phyloP scores from a whole-genome alignment of 495 filamentous ascomycete genomes.

The Choiromyces venosus region DNA sequence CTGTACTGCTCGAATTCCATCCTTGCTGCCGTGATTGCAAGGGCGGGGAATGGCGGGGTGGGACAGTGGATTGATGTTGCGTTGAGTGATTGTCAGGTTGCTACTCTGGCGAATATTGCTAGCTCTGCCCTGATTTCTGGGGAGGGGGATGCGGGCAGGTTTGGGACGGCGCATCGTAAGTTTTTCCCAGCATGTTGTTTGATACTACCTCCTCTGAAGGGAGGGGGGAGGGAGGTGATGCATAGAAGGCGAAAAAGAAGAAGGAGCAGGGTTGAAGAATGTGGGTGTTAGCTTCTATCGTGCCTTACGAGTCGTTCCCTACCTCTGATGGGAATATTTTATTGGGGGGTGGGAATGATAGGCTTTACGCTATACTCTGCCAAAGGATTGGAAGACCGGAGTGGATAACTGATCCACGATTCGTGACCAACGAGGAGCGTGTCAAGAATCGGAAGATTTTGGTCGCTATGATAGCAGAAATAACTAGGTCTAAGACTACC shows the following conservation, averaged over 20 bases:
- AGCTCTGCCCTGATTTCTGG: constrained; percentile 88
- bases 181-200: constrained; percentile 10
- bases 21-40: constrained; percentile 81
- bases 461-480: constrained; percentile 67
- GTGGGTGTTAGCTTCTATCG: constrained; percentile 68
- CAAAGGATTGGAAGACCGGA: constrained; percentile 68
- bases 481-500: constrained; percentile 73
- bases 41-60: constrained; percentile 59
- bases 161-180: constrained; percentile 94
- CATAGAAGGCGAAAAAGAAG: constrained; percentile 6
- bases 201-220: background rate
- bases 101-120: constrained; percentile 85
- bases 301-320: constrained; percentile 86
- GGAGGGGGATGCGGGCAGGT: constrained; percentile 76
- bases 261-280: background rate
- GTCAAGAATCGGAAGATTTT: constrained; percentile 73
- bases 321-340: constrained; percentile 90
- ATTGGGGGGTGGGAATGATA: constrained; percentile 89
- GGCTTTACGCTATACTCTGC: constrained; percentile 80
- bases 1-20: constrained; percentile 96
- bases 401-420: constrained; percentile 72
- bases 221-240: no score
- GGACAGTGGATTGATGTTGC: constrained; percentile 92
- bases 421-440: constrained; percentile 70
- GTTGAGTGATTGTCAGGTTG: constrained; percentile 89